These are phyloP conservation scores for Trichophyton schoenleinii DNA, from an alignment of 2,329 filamentous ascomycete genomes.

Conservation along the genomic window DNA sequence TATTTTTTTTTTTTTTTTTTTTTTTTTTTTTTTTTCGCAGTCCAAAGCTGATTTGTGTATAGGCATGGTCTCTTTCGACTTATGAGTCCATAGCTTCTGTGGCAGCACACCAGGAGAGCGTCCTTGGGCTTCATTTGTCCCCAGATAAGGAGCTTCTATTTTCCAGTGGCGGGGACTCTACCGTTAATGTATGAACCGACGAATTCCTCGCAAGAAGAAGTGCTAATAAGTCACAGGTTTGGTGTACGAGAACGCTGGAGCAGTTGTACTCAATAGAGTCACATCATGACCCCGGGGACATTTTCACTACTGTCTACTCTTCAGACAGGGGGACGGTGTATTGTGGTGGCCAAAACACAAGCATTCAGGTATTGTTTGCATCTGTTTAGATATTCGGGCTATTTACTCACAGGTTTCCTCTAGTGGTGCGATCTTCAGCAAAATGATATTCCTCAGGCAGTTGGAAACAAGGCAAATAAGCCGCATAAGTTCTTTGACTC, in stretches of 20 bases:
- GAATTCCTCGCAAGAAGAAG: neutral
- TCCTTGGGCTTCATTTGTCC: slow-evolving; percentile 73
- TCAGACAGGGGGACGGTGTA: slow-evolving; percentile 68
- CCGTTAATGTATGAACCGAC: slow-evolving; percentile 57
- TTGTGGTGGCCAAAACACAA: slow-evolving; percentile 85
- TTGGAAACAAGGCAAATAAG: slow-evolving; percentile 60
- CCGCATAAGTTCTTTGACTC: slow-evolving; percentile 92
- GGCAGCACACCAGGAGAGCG: slow-evolving; percentile 81
- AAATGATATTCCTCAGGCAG: slow-evolving; percentile 48
- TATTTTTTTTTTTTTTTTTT: no score
- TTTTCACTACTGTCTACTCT: slow-evolving; percentile 91
- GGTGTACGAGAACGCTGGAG: slow-evolving; percentile 64
- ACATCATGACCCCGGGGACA: slow-evolving; percentile 84
- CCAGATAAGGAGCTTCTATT: slow-evolving; percentile 65
- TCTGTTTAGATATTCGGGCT: neutral
- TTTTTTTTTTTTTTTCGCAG: neutral
- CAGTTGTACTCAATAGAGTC: slow-evolving; percentile 85
- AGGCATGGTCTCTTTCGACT: slow-evolving; percentile 75
- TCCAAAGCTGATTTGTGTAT: neutral
- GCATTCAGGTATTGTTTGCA: slow-evolving; percentile 52
- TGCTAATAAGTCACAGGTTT: slow-evolving; percentile 42
- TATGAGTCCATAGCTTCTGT: slow-evolving; percentile 69
- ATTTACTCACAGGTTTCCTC: neutral
- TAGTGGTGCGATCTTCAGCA: slow-evolving; percentile 69
- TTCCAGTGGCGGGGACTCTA: slow-evolving; percentile 83